Evolutionary conservation across 768 basidiomycete genomes (phyloP).

Genomic region (Paxillus involutus): DNA sequence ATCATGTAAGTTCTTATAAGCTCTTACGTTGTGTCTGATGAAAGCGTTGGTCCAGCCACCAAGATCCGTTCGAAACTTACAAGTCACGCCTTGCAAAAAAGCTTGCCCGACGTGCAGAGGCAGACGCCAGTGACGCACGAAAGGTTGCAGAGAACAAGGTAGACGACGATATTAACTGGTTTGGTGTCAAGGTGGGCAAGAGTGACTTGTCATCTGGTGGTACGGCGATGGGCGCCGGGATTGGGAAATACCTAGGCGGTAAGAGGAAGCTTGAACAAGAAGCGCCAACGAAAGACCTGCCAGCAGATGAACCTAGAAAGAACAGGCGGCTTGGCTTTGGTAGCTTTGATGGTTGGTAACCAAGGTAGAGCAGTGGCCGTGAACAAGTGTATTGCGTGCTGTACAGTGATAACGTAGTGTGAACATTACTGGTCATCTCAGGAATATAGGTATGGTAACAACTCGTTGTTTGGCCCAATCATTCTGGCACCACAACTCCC

Average conservation of each 20-base stretch:
- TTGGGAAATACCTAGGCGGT: conserved; percentile 78
- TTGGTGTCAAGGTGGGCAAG: conserved; percentile 78
- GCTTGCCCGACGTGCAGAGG: conserved; percentile 47
- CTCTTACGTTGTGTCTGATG: neutral
- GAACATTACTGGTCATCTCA: neutral
- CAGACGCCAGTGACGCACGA: conserved; percentile 34
- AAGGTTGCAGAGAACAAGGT: conserved; percentile 49
- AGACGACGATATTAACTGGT: conserved; percentile 80
- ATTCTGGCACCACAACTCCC: conserved; percentile 23
- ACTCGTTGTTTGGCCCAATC: conserved; percentile 3
- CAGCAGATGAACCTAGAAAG: conserved; percentile 62
- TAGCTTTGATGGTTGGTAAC: conserved; percentile 81
- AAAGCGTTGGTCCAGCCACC: conserved; percentile 52
- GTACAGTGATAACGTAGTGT: conserved; percentile 9
- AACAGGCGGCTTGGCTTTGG: conserved; percentile 87
- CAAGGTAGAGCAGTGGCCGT: neutral
- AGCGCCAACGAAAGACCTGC: conserved; percentile 12
- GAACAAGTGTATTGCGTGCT: conserved; percentile 5
- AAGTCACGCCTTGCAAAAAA: conserved; percentile 81
- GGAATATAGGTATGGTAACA: neutral
- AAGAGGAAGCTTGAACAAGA: conserved; percentile 44
- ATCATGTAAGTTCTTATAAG: conserved; percentile 62
- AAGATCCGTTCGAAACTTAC: conserved; percentile 95
- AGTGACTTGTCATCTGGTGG: conserved; percentile 34
- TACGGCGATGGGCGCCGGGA: conserved; percentile 38